Conservation (phyloP, 1,139 yeast species). For the Pichia sp. region DNA sequence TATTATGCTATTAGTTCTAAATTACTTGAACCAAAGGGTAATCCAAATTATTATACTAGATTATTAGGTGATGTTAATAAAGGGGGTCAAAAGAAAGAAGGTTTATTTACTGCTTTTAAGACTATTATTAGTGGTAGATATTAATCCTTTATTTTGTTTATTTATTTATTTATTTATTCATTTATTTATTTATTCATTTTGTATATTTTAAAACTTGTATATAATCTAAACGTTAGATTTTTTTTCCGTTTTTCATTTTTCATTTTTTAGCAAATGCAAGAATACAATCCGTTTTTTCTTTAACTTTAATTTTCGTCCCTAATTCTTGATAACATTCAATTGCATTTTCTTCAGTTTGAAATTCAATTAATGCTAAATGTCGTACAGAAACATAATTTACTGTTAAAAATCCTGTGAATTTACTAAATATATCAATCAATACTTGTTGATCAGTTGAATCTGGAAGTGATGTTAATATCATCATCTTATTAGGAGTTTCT, state of each 20-base stretch:
- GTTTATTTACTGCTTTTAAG: constrained; percentile 55
- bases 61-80: constrained; percentile 57
- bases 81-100: constrained; percentile 66
- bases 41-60: constrained; percentile 71
- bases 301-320: constrained; percentile 33
- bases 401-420: constrained; percentile 54
- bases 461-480: constrained; percentile 66
- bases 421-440: constrained; percentile 41
- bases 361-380: constrained; percentile 77
- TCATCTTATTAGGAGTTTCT: constrained; percentile 50
- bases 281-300: constrained; percentile 30
- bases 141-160: no score
- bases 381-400: constrained; percentile 62
- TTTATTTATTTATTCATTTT: no score
- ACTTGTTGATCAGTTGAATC: constrained; percentile 36
- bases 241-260: constrained; percentile 1
- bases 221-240: no score
- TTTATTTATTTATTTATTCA: no score
- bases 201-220: neutral
- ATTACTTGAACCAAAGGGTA: constrained; percentile 71
- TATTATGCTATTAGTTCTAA: constrained; percentile 62
- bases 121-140: constrained; percentile 67
- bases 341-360: constrained; percentile 48
- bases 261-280: constrained; percentile 50
- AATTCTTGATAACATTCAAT: constrained; percentile 36